phyloP scores from a whole-genome alignment of 495 filamentous ascomycete genomes.

The Astrocystis sublimbata region DNA sequence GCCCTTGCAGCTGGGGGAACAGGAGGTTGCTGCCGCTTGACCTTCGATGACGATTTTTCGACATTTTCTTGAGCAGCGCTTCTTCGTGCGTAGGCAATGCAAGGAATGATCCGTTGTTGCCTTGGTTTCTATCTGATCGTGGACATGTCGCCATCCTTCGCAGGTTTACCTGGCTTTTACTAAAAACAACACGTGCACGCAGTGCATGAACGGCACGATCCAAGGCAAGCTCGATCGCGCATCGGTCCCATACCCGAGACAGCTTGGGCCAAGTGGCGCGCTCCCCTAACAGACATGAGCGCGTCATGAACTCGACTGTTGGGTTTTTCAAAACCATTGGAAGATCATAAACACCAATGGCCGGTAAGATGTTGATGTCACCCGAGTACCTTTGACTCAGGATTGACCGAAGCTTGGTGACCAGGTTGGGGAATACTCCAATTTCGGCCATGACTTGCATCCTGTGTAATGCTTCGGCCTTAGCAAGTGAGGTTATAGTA shows the following conservation, averaged over 20 bases:
- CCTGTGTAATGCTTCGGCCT: slow-evolving; percentile 76
- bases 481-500: slow-evolving; percentile 71
- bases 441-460: slow-evolving; percentile 80
- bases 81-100: slow-evolving; percentile 12
- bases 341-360: slow-evolving; percentile 72
- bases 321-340: slow-evolving; percentile 81
- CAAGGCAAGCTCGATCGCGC: slow-evolving; percentile 82
- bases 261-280: slow-evolving; percentile 89
- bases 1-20: slow-evolving; percentile 10
- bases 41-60: slow-evolving; percentile 25
- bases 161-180: slow-evolving; percentile 68
- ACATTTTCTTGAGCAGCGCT: slow-evolving; percentile 18
- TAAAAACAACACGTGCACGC: slow-evolving; percentile 76
- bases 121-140: slow-evolving; percentile 9
- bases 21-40: slow-evolving; percentile 31
- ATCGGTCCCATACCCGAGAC: slow-evolving; percentile 76
- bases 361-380: slow-evolving; percentile 92
- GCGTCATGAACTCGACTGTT: slow-evolving; percentile 83
- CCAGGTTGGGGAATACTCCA: slow-evolving; percentile 75
- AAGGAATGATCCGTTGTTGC: slow-evolving; percentile 6
- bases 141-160: slow-evolving; percentile 44
- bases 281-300: slow-evolving; percentile 74
- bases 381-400: slow-evolving; percentile 89
- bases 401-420: slow-evolving; percentile 78
- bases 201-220: slow-evolving; percentile 80